Evolutionary conservation across 169 alveolate genomes (phyloP), one percentile per base, ranked within the genome.

Genomic region (Cryptosporidium felis): DNA sequence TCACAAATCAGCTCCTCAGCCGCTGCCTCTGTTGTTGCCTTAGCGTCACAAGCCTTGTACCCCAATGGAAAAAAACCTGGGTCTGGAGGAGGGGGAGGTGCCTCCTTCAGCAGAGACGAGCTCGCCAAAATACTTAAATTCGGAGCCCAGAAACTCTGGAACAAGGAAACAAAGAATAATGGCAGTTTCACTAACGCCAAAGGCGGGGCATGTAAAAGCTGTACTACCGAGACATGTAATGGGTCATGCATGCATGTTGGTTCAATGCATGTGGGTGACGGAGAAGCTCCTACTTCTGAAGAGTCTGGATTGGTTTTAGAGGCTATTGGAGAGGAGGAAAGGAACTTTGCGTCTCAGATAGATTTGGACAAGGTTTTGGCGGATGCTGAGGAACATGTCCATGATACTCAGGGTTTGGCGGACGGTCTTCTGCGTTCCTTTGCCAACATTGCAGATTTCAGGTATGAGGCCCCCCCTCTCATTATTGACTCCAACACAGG

Each of bases 91-190:
- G 58, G 47, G 21, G 80, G 82, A 3, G 79, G 82, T 34, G 51
- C 80, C 51, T 46, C 88, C 34, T 92, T 95, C 62, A 89, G 96
- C 23, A 80, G 97, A 18, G 97, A 95, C 46, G 97, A 95, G 62
- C 82, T 95, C 36, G 94, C 97, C 28, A 92, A 92, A 62, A 95
- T 95, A 34, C 82, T 95, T 60, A 93, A 93, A 88, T 95, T 95
- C 89, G 97, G 97, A 10, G 97, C 97, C 5, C 91, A 93, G 45
- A 95, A 95, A 89, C 90, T 95, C 81, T 95, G 97, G 97, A 91
- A 81, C 34, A 81, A 91, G 34, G 80, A 88, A 21, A 85, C 81
- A 44, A 80, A 88, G 4, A 79, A 82, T 46, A 60, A 62, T 32
- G 59, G 80, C 10, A 81, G 81, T 12, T 63, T 60, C 40, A 91